Base-by-base conservation (phyloP, 768 basidiomycete genomes). In the Sporobolomyces pararoseus region DNA sequence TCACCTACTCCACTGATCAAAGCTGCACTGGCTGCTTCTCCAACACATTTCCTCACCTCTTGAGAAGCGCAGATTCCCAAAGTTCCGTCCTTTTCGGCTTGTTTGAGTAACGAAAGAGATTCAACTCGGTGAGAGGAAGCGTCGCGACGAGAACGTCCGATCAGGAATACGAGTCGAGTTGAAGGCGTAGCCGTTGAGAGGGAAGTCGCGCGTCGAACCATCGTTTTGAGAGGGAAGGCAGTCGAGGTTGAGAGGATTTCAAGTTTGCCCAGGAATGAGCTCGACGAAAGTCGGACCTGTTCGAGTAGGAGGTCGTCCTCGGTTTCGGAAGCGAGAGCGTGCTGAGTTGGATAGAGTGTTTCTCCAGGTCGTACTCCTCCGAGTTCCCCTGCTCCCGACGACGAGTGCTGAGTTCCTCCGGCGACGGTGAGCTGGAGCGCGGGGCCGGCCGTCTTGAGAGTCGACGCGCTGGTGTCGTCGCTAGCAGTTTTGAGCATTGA, bases 221-320 rank as follows among this genome's bases (percentile, higher is more conserved):
- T 82, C 2, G 83, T 75, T 16, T 63, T 47, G 3, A 81, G 78
- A 1, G 81, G 81, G 19, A 68, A 61, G 4, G 77, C 37, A 0
- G 80, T 77, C 42, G 71, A 69, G 76, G 80, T 25, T n/a, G 34
- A 55, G 1, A 46, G 39, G 57, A 70, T 31, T 31, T 32, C 37
- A 4, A 70, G 17, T 0, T 73, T 68, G 9, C 75, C 63, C 2
- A 54, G 66, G 16, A 79, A 72, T 16, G 76, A 71, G 31, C 65
- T 19, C 9, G 78, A 77, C 0, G 80, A 78, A 12, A 80, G 68
- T 75, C 35, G 63, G 25, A 34, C 49, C 3, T 84, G 84, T 1
- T 83, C 82, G 91, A 92, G 94, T 27, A 85, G 75, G 32, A 93
- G 73, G 75, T 87, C 86, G 78, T 97, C 94, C 1, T 91, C 91